phyloP scores from a whole-genome alignment of 2,329 filamentous ascomycete genomes.

The Penicillium sp. region DNA sequence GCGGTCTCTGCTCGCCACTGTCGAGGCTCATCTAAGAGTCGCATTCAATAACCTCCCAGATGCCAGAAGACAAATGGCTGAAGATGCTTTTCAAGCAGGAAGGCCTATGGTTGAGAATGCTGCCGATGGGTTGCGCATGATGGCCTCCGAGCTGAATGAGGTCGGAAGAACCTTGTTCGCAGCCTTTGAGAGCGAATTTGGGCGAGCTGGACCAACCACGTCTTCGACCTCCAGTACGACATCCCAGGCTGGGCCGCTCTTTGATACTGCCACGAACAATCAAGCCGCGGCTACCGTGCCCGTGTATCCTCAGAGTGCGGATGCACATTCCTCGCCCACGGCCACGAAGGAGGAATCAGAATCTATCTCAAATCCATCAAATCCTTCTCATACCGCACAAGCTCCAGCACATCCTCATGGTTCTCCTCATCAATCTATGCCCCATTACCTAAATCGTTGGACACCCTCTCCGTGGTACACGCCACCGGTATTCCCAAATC shows the following conservation, averaged over 20 bases:
- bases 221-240: not conserved
- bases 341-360: not conserved
- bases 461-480: not conserved
- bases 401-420: not conserved
- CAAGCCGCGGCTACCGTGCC: not conserved
- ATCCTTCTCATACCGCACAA: not conserved
- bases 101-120: conserved; percentile 37
- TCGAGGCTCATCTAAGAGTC: conserved; percentile 39
- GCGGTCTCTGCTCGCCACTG: conserved; percentile 33
- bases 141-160: conserved; percentile 43
- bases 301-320: not conserved
- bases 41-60: conserved; percentile 39
- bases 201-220: conserved; percentile 16
- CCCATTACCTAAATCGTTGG: not conserved
- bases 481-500: not conserved
- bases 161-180: conserved; percentile 39
- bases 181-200: conserved; percentile 37
- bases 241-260: not conserved
- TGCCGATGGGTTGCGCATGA: conserved; percentile 37
- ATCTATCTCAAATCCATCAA: not conserved
- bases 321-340: not conserved
- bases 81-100: conserved; percentile 37
- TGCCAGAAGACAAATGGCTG: conserved; percentile 35
- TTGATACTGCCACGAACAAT: not conserved
- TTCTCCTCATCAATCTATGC: not conserved